Conservation (phyloP, 768 basidiomycete genomes). For the Suillus decipiens region DNA sequence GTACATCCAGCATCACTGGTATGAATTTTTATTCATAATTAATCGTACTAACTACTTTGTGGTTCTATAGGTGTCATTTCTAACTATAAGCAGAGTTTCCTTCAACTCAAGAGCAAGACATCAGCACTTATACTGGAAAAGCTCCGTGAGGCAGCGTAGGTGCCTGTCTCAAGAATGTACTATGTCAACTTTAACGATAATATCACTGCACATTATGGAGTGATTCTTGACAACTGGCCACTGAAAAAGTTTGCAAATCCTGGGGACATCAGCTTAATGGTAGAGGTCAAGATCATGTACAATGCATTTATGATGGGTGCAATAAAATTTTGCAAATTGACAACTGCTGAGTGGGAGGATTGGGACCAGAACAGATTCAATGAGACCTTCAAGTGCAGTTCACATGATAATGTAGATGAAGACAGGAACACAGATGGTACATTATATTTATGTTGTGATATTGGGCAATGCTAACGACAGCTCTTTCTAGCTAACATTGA, state of each 20-base stretch:
- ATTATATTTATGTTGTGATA: not conserved
- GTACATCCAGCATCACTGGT: not conserved
- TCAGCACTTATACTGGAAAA: not conserved
- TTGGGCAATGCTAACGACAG: not conserved
- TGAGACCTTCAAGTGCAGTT: no score
- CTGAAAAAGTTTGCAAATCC: conserved; percentile 15
- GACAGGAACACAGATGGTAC: not conserved
- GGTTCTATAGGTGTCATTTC: not conserved
- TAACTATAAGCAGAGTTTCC: not conserved
- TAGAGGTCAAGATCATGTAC: conserved; percentile 6
- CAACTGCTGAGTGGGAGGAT: conserved; percentile 1
- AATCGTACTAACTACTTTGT: no score
- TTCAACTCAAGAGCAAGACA: not conserved
- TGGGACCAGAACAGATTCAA: not conserved
- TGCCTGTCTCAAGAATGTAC: conserved; percentile 16
- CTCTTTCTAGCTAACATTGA: not conserved
- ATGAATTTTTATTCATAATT: not conserved
- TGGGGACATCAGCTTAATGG: not conserved
- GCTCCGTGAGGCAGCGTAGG: conserved; percentile 1
- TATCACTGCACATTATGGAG: conserved; percentile 15
- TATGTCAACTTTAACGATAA: conserved; percentile 20
- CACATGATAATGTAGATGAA: not conserved
- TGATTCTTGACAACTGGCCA: conserved; percentile 23
- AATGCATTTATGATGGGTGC: not conserved
- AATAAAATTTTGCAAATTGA: conserved; percentile 2